A percentile compares a stretch with the other conserved stretches of the same genome.
phyloP scores from a whole-genome alignment of 225 moss, liverwort and hornwort genomes.

The Polytrichum commune region DNA sequence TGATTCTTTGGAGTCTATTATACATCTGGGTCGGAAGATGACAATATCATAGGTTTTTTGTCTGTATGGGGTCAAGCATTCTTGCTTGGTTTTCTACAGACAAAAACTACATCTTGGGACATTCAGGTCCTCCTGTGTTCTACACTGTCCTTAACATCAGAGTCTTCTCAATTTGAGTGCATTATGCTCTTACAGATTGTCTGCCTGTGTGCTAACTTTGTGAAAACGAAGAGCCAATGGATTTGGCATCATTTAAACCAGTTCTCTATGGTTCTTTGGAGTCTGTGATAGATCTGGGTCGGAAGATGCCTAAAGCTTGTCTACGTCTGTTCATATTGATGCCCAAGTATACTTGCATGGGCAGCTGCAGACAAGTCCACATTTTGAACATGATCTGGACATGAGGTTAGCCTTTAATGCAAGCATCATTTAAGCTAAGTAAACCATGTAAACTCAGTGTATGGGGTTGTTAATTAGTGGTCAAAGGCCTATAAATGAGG shows the following conservation, averaged over 20 bases:
- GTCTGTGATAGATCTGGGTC: conserved; percentile 2
- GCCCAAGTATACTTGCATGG: no score
- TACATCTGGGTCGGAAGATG: conserved; percentile 11
- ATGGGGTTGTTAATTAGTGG: not conserved
- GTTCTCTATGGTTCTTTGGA: not conserved
- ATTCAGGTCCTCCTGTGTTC: not conserved
- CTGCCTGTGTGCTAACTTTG: not conserved
- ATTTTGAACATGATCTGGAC: not conserved
- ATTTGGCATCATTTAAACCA: not conserved
- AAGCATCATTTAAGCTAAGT: not conserved
- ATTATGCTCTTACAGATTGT: not conserved
- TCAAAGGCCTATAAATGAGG: not conserved
- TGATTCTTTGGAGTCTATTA: conserved; percentile 9
- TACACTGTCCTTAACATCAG: no score
- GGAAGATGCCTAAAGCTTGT: not conserved
- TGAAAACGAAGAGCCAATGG: not conserved
- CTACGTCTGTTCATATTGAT: not conserved
- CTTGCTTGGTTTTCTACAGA: not conserved
- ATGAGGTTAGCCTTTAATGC: not conserved
- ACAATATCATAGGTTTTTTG: not conserved
- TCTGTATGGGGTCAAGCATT: not conserved
- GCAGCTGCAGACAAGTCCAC: not conserved
- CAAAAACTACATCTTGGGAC: not conserved
- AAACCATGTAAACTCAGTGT: not conserved
- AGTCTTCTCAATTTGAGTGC: not conserved